These are phyloP conservation scores for Volvox africanus DNA, from an alignment of 139 green algal genomes.

Conservation along the genomic window DNA sequence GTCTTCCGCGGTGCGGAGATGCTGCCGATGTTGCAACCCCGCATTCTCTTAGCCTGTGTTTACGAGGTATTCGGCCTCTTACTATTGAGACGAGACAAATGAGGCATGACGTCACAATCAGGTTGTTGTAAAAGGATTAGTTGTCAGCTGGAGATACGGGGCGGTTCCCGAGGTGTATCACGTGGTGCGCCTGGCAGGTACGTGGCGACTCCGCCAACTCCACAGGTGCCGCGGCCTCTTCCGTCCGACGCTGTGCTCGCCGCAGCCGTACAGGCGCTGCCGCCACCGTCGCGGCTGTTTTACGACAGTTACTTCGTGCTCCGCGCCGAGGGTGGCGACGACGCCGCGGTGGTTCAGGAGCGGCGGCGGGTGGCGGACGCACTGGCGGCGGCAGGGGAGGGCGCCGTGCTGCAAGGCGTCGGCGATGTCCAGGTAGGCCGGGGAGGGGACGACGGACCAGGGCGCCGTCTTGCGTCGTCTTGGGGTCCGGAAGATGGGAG, in stretches of 20 bases:
- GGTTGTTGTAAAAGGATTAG: no score
- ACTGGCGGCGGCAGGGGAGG: slow-evolving; percentile 14
- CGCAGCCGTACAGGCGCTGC: neutral
- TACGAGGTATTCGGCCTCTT: no score
- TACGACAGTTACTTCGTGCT: slow-evolving; percentile 39
- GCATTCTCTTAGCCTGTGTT: no score
- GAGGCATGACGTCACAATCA: no score
- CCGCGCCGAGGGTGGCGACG: neutral
- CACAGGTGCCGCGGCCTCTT: neutral
- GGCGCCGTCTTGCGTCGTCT: no score
- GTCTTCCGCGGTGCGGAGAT: no score
- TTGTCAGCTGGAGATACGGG: no score
- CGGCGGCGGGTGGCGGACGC: neutral
- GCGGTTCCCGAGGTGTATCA: no score
- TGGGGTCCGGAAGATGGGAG: no score
- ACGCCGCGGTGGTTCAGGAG: neutral
- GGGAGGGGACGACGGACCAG: no score
- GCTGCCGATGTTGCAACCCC: no score
- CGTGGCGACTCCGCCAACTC: neutral
- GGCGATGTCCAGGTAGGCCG: neutral
- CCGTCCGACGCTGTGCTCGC: slow-evolving; percentile 1
- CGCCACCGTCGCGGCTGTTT: neutral
- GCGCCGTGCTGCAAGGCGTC: neutral
- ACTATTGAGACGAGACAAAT: no score
- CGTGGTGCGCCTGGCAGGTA: neutral